Evolutionary conservation across 1,139 yeast species (phyloP), one percentile per base, ranked within the genome.

Genomic region (Taphrina wiesneri): DNA sequence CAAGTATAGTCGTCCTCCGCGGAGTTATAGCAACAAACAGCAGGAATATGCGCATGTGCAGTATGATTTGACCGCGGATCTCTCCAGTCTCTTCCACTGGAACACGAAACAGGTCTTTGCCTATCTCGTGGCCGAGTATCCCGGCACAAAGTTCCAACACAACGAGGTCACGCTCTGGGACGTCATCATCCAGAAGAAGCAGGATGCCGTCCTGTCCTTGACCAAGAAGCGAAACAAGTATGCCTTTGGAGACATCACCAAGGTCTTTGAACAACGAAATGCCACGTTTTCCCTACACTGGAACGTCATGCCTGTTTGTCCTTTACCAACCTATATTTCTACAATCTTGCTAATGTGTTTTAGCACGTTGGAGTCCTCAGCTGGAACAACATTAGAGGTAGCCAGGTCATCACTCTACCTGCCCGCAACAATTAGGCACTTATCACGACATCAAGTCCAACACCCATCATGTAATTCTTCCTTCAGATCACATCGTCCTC

Each of bases 101-200:
- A 93, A 93, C 77, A 93, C 99, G 13, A 93, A 93, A 74, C 99
- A 93, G 76, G 85, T 93, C 23, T 92, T 93, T 75, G 88, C 88
- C 3, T 93, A 92, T 73, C 80, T 93, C 69, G 89, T 96, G 1
- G 97, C 96, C 1, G 62, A 63, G 19, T 56, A 49, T 23, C 25
- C 56, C 7, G 51, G 41, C 19, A 28, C 54, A 4, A 39, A 25
- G 7, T 61, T 23, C 39, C 56, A 57, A 75, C 73, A 68, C 73
- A 90, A 87, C 77, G 85, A 85, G 69, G 89, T 92, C 45, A 88
- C 95, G 0, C 85, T 89, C 74, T 93, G 99, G 99, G 98, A 93
- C 77, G 83, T 83, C 72, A 92, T 93, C 70, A 83, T 93, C 70
- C 79, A 82, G 1, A 72, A 76, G 36, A 81, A 81, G 71, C 83